Percentiles rank a stretch among this genome's conserved stretches.
These are phyloP conservation scores for Aphanomyces euteiches DNA, from an alignment of 352 stramenopile species.

Conservation along the genomic window DNA sequence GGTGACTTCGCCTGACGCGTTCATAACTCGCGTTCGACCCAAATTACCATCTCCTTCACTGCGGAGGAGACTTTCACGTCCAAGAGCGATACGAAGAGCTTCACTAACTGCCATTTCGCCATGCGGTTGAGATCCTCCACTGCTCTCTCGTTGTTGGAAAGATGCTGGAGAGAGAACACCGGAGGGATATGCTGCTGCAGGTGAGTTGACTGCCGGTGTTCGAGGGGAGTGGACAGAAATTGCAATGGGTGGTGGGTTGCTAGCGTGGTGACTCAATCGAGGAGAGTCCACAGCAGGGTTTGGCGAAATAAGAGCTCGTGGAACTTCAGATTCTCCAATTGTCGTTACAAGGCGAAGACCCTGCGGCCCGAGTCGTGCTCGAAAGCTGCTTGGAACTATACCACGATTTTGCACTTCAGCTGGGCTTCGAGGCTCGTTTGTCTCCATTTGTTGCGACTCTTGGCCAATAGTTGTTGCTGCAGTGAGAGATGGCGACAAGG, in stretches of 20 bases:
- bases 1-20: conserved; percentile 5
- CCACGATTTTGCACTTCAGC: conserved; percentile 82
- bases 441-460: conserved; percentile 32
- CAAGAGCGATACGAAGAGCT: conserved; percentile 68
- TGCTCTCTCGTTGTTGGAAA: conserved; percentile 74
- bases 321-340: conserved; percentile 73
- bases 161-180: conserved; percentile 69
- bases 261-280: conserved; percentile 58
- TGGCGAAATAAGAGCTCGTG: conserved; percentile 72
- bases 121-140: conserved; percentile 27
- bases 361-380: conserved; percentile 45
- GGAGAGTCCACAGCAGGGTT: conserved; percentile 84
- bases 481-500: conserved; percentile 1
- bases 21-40: conserved; percentile 14
- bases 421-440: conserved; percentile 53
- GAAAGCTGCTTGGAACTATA: conserved; percentile 29
- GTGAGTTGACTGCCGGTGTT: conserved; percentile 54
- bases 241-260: conserved; percentile 41
- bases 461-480: not conserved
- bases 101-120: conserved; percentile 49
- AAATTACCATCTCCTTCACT: not conserved
- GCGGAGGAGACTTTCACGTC: conserved; percentile 37
- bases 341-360: conserved; percentile 80
- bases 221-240: conserved; percentile 48
- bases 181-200: conserved; percentile 38